phyloP scores from a whole-genome alignment of 495 filamentous ascomycete species.

The Penicillium lividum region DNA sequence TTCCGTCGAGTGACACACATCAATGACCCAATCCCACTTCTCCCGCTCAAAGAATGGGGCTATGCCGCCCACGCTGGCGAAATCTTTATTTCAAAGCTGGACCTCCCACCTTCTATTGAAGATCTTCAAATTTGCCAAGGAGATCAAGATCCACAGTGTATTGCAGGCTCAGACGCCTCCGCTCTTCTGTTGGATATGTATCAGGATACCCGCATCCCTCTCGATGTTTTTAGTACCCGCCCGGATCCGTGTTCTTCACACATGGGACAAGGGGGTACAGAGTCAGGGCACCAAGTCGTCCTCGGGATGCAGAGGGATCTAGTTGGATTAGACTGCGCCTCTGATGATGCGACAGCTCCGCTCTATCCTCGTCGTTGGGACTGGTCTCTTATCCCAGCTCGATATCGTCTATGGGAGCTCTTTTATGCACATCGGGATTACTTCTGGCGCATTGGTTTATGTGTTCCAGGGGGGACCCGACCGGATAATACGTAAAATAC shows the following conservation, averaged over 20 bases:
- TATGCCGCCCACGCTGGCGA: conserved; percentile 83
- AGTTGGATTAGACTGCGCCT: conserved; percentile 7
- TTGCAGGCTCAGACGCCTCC: conserved; percentile 49
- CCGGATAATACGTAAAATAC: conserved; percentile 3
- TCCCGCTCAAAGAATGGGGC: conserved; percentile 85
- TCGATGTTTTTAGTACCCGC: conserved; percentile 4
- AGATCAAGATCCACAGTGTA: conserved; percentile 68
- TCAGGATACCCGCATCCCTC: conserved; percentile 14
- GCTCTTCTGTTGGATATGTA: conserved; percentile 12
- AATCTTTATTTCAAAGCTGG: conserved; percentile 73
- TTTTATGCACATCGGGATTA: conserved; percentile 96
- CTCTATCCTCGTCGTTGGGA: conserved; percentile 26
- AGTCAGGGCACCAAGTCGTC: conserved; percentile 12
- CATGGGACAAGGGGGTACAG: background rate
- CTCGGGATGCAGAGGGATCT: conserved; percentile 1
- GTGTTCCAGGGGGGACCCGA: conserved; percentile 82
- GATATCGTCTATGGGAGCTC: conserved; percentile 82
- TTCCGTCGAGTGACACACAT: conserved; percentile 85
- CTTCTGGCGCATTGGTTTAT: conserved; percentile 90
- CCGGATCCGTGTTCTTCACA: conserved; percentile 5
- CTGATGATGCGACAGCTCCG: conserved; percentile 17
- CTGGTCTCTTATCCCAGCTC: conserved; percentile 55
- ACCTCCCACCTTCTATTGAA: conserved; percentile 61
- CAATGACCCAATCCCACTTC: conserved; percentile 84
- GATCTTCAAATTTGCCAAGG: conserved; percentile 76